Conservation (phyloP, 306 rosid species). For the Sechiopsis laciniata region DNA sequence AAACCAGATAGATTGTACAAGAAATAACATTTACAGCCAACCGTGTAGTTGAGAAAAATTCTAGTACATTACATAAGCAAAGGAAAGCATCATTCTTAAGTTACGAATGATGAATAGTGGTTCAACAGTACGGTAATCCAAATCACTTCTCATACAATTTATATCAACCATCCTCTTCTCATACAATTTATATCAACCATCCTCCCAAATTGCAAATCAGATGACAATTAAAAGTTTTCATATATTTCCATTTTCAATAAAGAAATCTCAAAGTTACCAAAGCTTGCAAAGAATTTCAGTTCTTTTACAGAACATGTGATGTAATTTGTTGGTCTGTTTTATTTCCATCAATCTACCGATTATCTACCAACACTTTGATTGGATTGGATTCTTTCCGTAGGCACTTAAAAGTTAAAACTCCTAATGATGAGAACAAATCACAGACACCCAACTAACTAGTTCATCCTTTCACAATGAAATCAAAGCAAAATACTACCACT, state of each 20-base stretch:
- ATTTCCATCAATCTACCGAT: constrained; percentile 9
- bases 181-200: not conserved
- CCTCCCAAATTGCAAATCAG: not conserved
- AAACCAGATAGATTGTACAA: not conserved
- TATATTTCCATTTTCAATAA: not conserved
- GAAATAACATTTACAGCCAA: not conserved
- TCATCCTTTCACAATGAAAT: not conserved
- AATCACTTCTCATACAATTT: constrained; percentile 5
- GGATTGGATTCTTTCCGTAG: not conserved
- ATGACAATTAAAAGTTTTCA: not conserved
- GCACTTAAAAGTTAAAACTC: not conserved
- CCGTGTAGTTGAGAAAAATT: not conserved
- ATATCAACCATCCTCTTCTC: not conserved
- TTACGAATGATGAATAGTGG: no score
- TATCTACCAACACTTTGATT: not conserved
- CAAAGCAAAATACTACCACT: constrained; percentile 3
- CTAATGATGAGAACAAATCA: constrained; percentile 5
- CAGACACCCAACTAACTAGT: not conserved
- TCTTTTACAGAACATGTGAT: not conserved
- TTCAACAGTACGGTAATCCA: not conserved
- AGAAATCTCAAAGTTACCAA: not conserved
- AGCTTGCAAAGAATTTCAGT: constrained; percentile 1
- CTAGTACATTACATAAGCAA: not conserved
- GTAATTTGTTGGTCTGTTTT: not conserved
- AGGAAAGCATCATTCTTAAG: not conserved